Conservation (phyloP, 2,329 filamentous ascomycete species). For the Nemania diffusa region DNA sequence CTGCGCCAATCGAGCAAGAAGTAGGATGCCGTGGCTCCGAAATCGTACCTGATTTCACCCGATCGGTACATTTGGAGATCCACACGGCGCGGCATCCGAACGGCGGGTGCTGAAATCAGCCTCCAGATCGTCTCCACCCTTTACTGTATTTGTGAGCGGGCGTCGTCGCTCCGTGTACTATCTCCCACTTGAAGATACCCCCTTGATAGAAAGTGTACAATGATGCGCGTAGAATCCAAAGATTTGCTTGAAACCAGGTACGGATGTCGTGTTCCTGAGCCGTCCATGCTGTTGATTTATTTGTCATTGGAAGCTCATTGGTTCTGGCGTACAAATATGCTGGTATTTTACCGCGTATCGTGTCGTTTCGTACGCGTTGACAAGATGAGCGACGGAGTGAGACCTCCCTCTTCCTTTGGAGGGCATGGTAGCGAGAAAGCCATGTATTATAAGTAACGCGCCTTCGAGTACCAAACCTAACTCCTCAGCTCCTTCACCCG, state of each 20-base stretch:
- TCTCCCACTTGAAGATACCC: constrained; percentile 44
- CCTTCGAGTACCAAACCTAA: background rate
- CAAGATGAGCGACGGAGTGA: constrained; percentile 21
- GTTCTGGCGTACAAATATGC: background rate
- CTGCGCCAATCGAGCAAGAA: constrained; percentile 11
- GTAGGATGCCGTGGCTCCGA: constrained; percentile 14
- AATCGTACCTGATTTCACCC: constrained; percentile 10
- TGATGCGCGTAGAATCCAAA: constrained; percentile 21
- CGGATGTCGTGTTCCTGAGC: background rate
- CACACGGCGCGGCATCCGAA: constrained; percentile 8
- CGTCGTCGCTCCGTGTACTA: constrained; percentile 39
- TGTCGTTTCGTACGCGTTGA: background rate
- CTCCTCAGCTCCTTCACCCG: background rate
- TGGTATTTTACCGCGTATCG: background rate
- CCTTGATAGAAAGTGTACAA: constrained; percentile 33
- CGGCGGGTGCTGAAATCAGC: background rate
- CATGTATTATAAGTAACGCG: constrained; percentile 13
- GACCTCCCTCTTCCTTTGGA: constrained; percentile 8
- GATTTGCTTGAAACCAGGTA: background rate
- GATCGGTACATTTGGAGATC: constrained; percentile 12
- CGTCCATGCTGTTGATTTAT: background rate
- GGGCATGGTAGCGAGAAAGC: background rate
- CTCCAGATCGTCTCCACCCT: background rate
- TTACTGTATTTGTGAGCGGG: constrained; percentile 35
- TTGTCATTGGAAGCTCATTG: background rate